Base-by-base conservation (phyloP, 805 yeast genomes). In the Myxozyma geophila region DNA sequence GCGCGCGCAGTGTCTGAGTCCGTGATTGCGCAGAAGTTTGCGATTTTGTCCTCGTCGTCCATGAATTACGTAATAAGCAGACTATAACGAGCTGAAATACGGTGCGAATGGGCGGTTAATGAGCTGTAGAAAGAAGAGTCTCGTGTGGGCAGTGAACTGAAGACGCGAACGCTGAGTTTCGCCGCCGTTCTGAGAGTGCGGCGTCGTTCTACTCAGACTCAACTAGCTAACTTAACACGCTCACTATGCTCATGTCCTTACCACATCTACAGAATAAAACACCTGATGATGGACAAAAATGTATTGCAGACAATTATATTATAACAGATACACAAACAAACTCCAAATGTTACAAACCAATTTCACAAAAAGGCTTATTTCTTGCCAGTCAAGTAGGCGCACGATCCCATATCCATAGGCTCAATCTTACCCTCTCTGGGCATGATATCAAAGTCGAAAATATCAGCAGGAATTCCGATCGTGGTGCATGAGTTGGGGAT, bases 21-120 rank as follows among this genome's bases (percentile, higher is more conserved):
- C 0, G 98, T 92, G 59, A 95, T 87, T 47, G 93, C 92, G 75
- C 92, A 79, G 75, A 95, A 95, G 23, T 87, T 83, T 23, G 89
- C 87, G 44, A 90, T 79, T 54, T 80, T 77, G 56, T 82, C 88
- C 58, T 82, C 67, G 44, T 64, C 68, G 37, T 60, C 60, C 67
- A 62, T 59, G 43, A 8, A 28, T 28, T 28, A 5, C 28, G 28
- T 28, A 5, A 28, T 28, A 28, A 28, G 2, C 5, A 28, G 28
- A 2, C 5, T 28, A 28, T 5, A 28, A 28, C 28, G 28, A 28
- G 28, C 28, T 28, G 28, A 3, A 28, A 28, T 28, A 28, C 28
- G 28, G 5, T 28, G 28, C 28, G 5, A 28, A 28, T 2, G 28
- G 28, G 5, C 5, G 2, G 28, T 28, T 28, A 3, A 3, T 28